Evolutionary conservation across 2,329 filamentous ascomycete species (phyloP).

Genomic region (Taxawa tesnikishii): DNA sequence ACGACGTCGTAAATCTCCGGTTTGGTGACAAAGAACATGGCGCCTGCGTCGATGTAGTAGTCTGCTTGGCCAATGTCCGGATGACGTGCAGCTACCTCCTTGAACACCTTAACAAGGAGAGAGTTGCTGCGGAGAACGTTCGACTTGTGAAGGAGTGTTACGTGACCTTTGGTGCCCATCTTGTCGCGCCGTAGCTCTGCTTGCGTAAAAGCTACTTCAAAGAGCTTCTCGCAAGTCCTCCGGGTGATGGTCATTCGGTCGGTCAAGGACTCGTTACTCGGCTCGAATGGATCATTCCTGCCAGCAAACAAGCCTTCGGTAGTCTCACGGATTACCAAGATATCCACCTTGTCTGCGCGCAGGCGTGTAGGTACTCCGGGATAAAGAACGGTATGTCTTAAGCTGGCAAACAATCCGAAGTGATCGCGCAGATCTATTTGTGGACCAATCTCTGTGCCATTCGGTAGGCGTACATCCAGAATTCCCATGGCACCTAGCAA

Average conservation of each 20-base stretch:
- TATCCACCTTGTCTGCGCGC: neutral
- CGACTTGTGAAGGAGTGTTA: neutral
- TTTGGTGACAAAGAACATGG: neutral
- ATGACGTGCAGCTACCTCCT: neutral
- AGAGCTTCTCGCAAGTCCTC: neutral
- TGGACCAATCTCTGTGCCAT: neutral
- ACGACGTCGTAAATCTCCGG: conserved; percentile 32
- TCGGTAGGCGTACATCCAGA: conserved; percentile 22
- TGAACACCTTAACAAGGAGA: neutral
- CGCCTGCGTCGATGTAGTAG: neutral
- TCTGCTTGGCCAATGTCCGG: neutral
- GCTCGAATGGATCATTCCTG: neutral
- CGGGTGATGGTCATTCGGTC: neutral
- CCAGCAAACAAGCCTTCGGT: neutral
- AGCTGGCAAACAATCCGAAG: neutral
- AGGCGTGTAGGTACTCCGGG: neutral
- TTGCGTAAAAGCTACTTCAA: neutral
- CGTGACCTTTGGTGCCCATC: neutral
- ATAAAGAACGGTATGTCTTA: neutral
- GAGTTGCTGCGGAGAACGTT: neutral
- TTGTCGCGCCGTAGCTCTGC: neutral
- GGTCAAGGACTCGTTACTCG: neutral
- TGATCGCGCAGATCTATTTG: neutral
- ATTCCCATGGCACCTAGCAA: conserved; percentile 43
- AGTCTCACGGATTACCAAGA: neutral